Percentiles rank a stretch among this genome's conserved stretches.
Evolutionary conservation across 805 yeast species (phyloP).

Genomic region (Ogataea henricii): DNA sequence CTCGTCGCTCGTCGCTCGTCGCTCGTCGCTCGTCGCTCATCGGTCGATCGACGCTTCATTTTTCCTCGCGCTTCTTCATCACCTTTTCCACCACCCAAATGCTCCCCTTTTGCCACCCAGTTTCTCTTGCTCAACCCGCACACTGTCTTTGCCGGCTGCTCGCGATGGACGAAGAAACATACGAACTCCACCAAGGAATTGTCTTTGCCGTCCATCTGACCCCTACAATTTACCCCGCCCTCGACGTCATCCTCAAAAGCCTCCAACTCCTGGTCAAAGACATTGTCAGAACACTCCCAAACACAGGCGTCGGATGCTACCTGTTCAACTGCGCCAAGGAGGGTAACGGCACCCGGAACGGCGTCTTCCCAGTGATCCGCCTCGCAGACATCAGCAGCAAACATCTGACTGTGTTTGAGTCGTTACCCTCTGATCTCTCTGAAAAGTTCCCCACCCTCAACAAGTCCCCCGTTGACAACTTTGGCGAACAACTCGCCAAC

Average conservation of each 20-base stretch:
- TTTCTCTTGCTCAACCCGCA: background rate
- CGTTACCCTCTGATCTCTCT: constrained; percentile 39
- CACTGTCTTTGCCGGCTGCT: background rate
- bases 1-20: no score
- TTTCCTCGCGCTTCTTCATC: background rate
- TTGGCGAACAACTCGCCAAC: constrained; percentile 39
- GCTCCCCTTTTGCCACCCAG: no score
- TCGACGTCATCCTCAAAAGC: constrained; percentile 50
- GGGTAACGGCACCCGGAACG: constrained; percentile 32
- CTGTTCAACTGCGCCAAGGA: constrained; percentile 49
- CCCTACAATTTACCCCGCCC: constrained; percentile 43
- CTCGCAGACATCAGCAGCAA: constrained; percentile 55
- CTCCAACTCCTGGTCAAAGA: constrained; percentile 65
- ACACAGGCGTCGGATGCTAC: constrained; percentile 75
- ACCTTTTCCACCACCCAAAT: background rate
- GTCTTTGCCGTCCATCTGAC: constrained; percentile 64
- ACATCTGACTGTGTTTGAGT: constrained; percentile 58
- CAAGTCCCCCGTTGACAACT: constrained; percentile 23
- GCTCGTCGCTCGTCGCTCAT: no score
- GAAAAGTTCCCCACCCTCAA: constrained; percentile 34
- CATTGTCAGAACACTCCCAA: constrained; percentile 62
- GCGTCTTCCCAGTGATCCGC: constrained; percentile 52
- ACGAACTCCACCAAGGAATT: constrained; percentile 62
- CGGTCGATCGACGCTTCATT: no score
- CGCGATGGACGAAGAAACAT: constrained; percentile 33